Conservation (phyloP, 768 basidiomycete species). For the Boletus rubropictus region DNA sequence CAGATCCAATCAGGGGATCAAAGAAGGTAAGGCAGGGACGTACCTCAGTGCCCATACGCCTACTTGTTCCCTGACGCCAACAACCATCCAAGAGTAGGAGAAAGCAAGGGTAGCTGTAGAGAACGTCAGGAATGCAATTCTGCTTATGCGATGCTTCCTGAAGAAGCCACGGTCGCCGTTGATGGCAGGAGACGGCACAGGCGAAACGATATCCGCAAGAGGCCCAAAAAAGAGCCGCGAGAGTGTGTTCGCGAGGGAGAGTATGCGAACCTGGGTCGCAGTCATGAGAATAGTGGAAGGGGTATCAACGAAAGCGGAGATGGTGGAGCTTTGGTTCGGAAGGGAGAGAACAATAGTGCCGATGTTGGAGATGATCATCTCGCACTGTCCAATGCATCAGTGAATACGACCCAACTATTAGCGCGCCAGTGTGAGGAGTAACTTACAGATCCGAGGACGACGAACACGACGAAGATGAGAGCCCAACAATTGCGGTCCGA, state of each 20-base stretch:
- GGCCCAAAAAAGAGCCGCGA: constrained; percentile 65
- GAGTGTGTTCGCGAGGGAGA: constrained; percentile 67
- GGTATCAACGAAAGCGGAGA: constrained; percentile 6
- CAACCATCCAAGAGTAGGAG: constrained; percentile 52
- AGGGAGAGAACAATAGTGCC: constrained; percentile 70
- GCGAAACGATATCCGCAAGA: constrained; percentile 68
- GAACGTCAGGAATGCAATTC: constrained; percentile 53
- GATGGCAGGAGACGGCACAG: constrained; percentile 41
- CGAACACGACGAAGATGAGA: constrained; percentile 44
- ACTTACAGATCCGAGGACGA: constrained; percentile 68
- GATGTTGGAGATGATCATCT: constrained; percentile 82
- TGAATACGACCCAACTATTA: neutral
- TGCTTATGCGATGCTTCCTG: constrained; percentile 53
- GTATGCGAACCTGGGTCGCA: constrained; percentile 60
- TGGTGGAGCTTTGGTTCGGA: constrained; percentile 28
- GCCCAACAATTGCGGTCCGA: constrained; percentile 60
- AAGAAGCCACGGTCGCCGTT: constrained; percentile 25
- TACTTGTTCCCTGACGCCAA: constrained; percentile 42
- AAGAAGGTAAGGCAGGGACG: constrained; percentile 3
- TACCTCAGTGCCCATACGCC: constrained; percentile 71
- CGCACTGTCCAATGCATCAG: constrained; percentile 40
- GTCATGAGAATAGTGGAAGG: constrained; percentile 35
- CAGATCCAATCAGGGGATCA: neutral
- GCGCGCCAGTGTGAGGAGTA: too few species aligned
- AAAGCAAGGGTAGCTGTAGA: constrained; percentile 44